phyloP scores from a whole-genome alignment of 306 rosid species.

The Parietaria judaica region DNA sequence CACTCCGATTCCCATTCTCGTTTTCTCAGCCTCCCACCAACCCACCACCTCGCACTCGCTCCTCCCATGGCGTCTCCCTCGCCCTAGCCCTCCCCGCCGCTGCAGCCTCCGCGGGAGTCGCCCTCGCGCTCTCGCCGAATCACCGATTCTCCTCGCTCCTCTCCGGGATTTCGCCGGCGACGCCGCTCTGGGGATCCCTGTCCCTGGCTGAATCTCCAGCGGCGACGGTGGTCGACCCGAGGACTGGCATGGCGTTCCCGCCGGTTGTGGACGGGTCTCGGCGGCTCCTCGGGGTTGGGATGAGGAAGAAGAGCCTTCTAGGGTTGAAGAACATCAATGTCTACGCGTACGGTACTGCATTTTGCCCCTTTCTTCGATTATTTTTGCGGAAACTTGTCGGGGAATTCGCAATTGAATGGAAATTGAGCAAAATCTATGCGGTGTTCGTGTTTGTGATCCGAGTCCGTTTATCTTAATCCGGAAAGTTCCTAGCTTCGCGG shows the following conservation, averaged over 20 bases:
- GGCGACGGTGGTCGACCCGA: constrained; percentile 41
- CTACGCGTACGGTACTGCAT: constrained; percentile 62
- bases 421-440: too few species aligned
- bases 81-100: constrained; percentile 33
- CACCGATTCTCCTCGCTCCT: constrained; percentile 38
- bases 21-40: constrained; percentile 47
- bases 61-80: constrained; percentile 16
- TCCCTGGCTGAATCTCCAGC: constrained; percentile 40
- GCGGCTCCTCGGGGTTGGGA: constrained; percentile 70
- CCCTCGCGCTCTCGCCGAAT: constrained; percentile 7
- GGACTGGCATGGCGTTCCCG: constrained; percentile 61
- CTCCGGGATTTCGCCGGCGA: constrained; percentile 21
- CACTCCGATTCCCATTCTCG: constrained; percentile 78
- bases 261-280: constrained; percentile 51
- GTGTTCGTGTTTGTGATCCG: too few species aligned
- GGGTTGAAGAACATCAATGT: constrained; percentile 87
- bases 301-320: constrained; percentile 58
- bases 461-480: too few species aligned
- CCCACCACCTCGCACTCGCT: constrained; percentile 12
- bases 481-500: too few species aligned
- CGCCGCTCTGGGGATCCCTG: constrained; percentile 63
- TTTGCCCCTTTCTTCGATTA: neutral
- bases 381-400: neutral
- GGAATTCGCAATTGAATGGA: too few species aligned
- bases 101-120: constrained; percentile 34